phyloP scores from a whole-genome alignment of 2,329 filamentous ascomycete species.

The Ceratocystis variospora region DNA sequence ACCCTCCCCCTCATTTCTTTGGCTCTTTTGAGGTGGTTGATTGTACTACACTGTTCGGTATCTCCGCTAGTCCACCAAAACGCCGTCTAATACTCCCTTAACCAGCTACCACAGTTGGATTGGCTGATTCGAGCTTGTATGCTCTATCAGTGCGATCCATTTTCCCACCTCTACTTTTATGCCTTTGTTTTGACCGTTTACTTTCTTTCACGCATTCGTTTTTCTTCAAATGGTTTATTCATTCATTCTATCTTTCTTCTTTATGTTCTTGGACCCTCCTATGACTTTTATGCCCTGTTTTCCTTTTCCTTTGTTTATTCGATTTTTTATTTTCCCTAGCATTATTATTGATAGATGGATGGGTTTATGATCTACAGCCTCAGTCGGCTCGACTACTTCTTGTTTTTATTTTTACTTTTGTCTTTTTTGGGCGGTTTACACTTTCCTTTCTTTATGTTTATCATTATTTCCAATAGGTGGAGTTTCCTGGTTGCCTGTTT shows the following conservation, averaged over 20 bases:
- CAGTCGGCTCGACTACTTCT: constrained; percentile 3
- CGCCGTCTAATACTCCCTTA: background rate
- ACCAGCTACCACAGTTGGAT: background rate
- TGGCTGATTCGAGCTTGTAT: background rate
- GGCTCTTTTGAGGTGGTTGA: background rate
- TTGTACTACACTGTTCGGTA: background rate
- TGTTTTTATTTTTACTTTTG: background rate
- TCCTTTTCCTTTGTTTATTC: background rate
- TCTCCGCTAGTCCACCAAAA: background rate
- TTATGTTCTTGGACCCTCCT: background rate
- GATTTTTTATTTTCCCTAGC: background rate
- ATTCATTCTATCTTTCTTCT: background rate
- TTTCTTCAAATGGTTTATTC: background rate
- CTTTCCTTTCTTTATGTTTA: constrained; percentile 1
- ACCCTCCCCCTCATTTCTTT: background rate
- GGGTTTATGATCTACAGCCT: background rate
- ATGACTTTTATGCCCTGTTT: background rate
- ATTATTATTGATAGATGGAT: background rate
- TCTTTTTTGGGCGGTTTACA: background rate
- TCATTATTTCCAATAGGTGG: background rate
- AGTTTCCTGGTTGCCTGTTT: background rate
- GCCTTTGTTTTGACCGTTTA: background rate
- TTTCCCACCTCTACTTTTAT: too few relatives aligned
- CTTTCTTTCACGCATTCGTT: background rate
- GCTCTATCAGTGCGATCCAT: background rate